Evolutionary conservation across 75 land plant species (phyloP).

Genomic region (Azolla pinnata): DNA sequence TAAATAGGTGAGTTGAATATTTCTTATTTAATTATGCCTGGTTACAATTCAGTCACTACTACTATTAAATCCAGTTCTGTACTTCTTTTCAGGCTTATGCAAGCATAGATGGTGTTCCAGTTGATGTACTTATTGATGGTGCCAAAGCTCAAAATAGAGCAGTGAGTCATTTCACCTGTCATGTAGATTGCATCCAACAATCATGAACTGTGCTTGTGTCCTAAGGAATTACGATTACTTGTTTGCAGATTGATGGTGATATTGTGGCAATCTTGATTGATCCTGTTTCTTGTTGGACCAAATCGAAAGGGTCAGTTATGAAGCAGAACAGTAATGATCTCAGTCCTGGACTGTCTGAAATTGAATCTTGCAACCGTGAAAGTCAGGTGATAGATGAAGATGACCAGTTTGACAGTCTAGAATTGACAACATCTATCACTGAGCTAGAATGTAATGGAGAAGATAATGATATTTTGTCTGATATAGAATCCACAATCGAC

Average conservation of each 20-base stretch:
- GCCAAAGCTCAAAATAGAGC: conserved; percentile 73
- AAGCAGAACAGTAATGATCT: not conserved
- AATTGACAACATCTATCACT: not conserved
- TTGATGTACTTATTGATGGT: conserved; percentile 75
- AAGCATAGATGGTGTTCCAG: conserved; percentile 68
- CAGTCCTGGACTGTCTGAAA: not conserved
- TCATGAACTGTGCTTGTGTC: not conserved
- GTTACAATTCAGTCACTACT: too few relatives aligned
- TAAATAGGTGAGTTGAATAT: too few relatives aligned
- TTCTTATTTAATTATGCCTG: too few relatives aligned
- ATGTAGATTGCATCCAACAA: not conserved
- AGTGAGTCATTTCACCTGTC: conserved; percentile 30
- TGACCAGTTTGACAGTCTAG: not conserved
- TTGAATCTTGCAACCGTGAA: not conserved
- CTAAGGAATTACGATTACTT: not conserved
- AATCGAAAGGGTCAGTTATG: conserved; percentile 43
- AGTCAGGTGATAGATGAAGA: not conserved
- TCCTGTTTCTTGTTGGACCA: conserved; percentile 53
- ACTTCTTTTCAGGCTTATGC: conserved; percentile 63
- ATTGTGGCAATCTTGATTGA: conserved; percentile 57
- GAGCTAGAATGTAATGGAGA: not conserved
- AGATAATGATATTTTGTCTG: not conserved
- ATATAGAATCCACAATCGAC: not conserved
- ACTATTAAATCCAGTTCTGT: not conserved
- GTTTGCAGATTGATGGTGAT: conserved; percentile 82